Percentiles rank a stretch among this genome's conserved stretches.
Evolutionary conservation across 129 eudicot species (phyloP).

Genomic region (Oenanthe sinensis): DNA sequence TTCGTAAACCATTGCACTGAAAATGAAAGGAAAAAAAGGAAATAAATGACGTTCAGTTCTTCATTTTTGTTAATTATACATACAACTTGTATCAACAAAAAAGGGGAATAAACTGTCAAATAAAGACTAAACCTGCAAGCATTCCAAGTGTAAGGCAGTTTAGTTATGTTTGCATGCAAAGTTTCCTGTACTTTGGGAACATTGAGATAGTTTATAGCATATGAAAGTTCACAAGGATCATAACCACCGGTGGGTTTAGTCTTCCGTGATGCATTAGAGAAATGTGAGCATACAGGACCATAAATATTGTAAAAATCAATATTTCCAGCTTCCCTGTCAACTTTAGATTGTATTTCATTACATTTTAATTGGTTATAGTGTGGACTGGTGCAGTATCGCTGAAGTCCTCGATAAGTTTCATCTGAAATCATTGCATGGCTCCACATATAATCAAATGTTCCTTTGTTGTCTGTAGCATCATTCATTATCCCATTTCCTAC

Average conservation of each 20-base stretch:
- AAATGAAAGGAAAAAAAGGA: neutral
- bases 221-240: slow-evolving; percentile 19
- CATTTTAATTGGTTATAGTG: neutral
- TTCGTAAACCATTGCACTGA: slow-evolving; percentile 24
- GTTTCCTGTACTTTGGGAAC: slow-evolving; percentile 36
- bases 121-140: slow-evolving; percentile 42
- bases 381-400: neutral
- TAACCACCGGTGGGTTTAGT: neutral
- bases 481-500: slow-evolving; percentile 22
- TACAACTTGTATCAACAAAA: too few relatives aligned
- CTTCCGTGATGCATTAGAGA: neutral
- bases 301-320: slow-evolving; percentile 14
- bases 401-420: slow-evolving; percentile 12
- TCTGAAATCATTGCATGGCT: slow-evolving; percentile 23
- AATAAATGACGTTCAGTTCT: neutral
- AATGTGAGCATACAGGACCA: slow-evolving; percentile 10
- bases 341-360: neutral
- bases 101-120: neutral
- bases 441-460: slow-evolving; percentile 19
- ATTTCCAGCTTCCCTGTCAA: slow-evolving; percentile 10
- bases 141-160: slow-evolving; percentile 41
- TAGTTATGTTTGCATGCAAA: slow-evolving; percentile 47
- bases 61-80: neutral
- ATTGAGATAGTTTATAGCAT: slow-evolving; percentile 15
- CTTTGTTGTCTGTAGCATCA: slow-evolving; percentile 17